Percentiles rank a stretch among this genome's conserved stretches.
These are phyloP conservation scores for Monosporascus sp. DNA, from an alignment of 2,329 filamentous ascomycete genomes.

Conservation along the genomic window DNA sequence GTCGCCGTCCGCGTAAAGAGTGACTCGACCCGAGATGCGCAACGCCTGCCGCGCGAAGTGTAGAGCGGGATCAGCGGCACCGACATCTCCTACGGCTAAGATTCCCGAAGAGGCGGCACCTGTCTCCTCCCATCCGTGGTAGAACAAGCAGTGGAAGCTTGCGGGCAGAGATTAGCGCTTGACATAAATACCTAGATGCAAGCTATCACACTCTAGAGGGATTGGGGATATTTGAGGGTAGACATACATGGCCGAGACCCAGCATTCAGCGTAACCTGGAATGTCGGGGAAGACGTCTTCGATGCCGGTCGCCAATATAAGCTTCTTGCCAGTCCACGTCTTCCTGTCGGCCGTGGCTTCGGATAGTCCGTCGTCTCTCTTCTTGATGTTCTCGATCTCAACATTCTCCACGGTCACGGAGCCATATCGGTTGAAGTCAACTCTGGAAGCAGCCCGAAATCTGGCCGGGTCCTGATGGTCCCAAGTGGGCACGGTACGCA, in stretches of 20 bases:
- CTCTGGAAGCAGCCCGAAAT: constrained; percentile 10
- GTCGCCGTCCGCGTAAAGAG: neutral
- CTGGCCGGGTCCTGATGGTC: constrained; percentile 13
- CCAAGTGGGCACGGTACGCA: constrained; percentile 11
- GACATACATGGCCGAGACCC: constrained; percentile 10
- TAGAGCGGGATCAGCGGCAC: too few species aligned
- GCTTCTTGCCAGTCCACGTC: constrained; percentile 5
- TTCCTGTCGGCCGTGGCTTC: constrained; percentile 2
- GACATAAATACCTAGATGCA: neutral
- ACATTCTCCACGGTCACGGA: constrained; percentile 7
- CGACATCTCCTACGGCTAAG: too few species aligned
- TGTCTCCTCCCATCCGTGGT: too few species aligned
- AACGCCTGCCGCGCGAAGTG: too few species aligned
- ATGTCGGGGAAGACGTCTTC: constrained; percentile 11
- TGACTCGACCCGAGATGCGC: too few species aligned
- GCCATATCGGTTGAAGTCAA: constrained; percentile 7
- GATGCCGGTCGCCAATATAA: constrained; percentile 9
- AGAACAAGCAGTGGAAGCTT: constrained; percentile 7
- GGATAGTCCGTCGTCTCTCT: constrained; percentile 3
- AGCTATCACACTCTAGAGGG: neutral
- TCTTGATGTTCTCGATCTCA: constrained; percentile 3
- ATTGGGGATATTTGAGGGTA: neutral
- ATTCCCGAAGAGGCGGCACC: too few species aligned
- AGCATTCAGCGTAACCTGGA: constrained; percentile 10
- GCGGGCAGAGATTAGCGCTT: neutral